Evolutionary conservation across 2,329 filamentous ascomycete genomes (phyloP), one percentile per base, ranked within the genome.

Genomic region (Paecilomyces niveus): DNA sequence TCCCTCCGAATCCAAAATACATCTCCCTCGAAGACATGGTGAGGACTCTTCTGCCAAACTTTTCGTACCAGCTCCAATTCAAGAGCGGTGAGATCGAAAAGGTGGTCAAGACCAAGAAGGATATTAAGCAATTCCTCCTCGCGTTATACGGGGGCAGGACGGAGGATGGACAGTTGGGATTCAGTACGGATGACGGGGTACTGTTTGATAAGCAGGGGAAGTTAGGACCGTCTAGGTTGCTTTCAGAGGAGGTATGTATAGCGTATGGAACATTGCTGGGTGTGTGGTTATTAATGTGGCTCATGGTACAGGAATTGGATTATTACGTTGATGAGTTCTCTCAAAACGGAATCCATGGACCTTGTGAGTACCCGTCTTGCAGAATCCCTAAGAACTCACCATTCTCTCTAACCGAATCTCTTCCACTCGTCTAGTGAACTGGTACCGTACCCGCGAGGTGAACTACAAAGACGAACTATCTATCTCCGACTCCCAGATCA

Each of bases 11-110:
- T 59, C 77, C 71, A 57, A 73, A 70, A 22, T 89, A 78, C 68
- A 62, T 83, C 15, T 77, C 85, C 1, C 76, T 88, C 1, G 82
- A 88, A 66, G 74, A 82, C n/a, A 62, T 89, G 29, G 83, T 89
- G 52, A 78, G 78, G 64, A 68, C 79, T 57, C 67, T 71, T 21
- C 65, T 89, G 49, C 85, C 87, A 51, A 88, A 89, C 67, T 93
- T 95, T 69, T 81, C 76, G 13, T 99, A 99, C 74, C 93, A 97
- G 79, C 71, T 94, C 53, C 90, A 96, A 64, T 83, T 97, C 55
- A 83, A 81, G 0, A 85, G 86, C 21, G 84, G 85, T 0, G 85
- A 88, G 15, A 76, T 91, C 8, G 85, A 93, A 68, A 73, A 75
- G 55, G 72, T 72, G 13, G 76, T 87, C 54, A 79, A 81, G 24